Evolutionary conservation across 2,329 filamentous ascomycete species (phyloP).

Genomic region (Esteya vermicola): DNA sequence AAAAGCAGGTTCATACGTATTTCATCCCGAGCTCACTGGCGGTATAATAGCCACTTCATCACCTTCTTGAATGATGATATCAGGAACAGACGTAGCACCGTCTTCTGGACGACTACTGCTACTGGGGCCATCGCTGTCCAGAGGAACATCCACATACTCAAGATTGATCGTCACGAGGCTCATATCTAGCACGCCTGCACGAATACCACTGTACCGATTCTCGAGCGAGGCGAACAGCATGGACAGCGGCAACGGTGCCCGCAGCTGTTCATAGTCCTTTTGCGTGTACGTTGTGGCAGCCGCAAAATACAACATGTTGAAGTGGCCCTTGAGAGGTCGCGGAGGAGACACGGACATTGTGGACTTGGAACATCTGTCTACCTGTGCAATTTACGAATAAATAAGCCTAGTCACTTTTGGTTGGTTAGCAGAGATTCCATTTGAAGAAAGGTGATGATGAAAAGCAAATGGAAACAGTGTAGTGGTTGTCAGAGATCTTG

Average conservation of each 20-base stretch:
- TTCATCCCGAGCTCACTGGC: constrained; percentile 70
- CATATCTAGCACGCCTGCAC: constrained; percentile 50
- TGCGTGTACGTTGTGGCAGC: constrained; percentile 56
- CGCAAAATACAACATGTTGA: constrained; percentile 73
- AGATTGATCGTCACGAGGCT: constrained; percentile 70
- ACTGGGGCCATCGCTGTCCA: constrained; percentile 10
- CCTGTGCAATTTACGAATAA: neutral
- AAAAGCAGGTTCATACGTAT: too few species aligned
- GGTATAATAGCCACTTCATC: constrained; percentile 84
- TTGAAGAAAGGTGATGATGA: neutral
- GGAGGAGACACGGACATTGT: too few species aligned
- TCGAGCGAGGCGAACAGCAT: constrained; percentile 57
- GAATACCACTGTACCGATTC: constrained; percentile 54
- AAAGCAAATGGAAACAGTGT: neutral
- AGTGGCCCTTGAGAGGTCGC: constrained; percentile 47
- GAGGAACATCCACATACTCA: constrained; percentile 63
- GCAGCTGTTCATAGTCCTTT: constrained; percentile 50
- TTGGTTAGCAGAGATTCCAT: neutral
- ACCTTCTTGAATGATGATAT: constrained; percentile 47
- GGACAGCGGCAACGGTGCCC: constrained; percentile 48
- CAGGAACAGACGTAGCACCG: too few species aligned
- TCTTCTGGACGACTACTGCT: constrained; percentile 13
- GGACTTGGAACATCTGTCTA: too few species aligned
- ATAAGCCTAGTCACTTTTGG: too few species aligned
- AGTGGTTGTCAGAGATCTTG: constrained; percentile 7